These are phyloP conservation scores for Saccharomycopsis amapae DNA, from an alignment of 805 yeast genomes.

Conservation along the genomic window DNA sequence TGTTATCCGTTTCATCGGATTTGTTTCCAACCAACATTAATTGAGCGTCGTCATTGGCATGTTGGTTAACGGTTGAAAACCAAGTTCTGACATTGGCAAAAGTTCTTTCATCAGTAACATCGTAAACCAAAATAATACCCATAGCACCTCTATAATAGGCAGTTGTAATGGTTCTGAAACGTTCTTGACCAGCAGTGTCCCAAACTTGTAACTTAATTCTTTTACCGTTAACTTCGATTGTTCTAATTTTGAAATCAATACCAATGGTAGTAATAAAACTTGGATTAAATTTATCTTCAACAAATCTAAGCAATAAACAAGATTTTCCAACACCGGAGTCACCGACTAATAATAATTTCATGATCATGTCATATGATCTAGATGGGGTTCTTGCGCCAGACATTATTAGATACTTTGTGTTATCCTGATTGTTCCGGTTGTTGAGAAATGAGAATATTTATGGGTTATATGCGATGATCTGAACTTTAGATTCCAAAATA, in stretches of 20 bases:
- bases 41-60: conserved; percentile 94
- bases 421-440: too few relatives aligned
- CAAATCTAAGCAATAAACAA: conserved; percentile 88
- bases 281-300: conserved; percentile 95
- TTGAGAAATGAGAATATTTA: too few relatives aligned
- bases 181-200: conserved; percentile 98
- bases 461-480: too few relatives aligned
- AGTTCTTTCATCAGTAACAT: conserved; percentile 83
- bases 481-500: too few relatives aligned
- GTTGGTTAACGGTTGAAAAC: conserved; percentile 93
- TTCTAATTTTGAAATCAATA: conserved; percentile 95
- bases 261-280: conserved; percentile 97
- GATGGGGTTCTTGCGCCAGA: conserved; percentile 25
- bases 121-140: conserved; percentile 80
- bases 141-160: conserved; percentile 88
- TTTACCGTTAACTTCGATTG: conserved; percentile 88
- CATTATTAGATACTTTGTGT: too few relatives aligned
- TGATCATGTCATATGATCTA: conserved; percentile 78
- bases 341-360: conserved; percentile 89
- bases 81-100: conserved; percentile 90
- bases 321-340: conserved; percentile 98
- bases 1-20: conserved; percentile 80
- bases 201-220: conserved; percentile 90
- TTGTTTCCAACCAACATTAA: conserved; percentile 92
- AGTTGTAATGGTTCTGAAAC: conserved; percentile 91